These are phyloP conservation scores for Fusarium sp. DNA, from an alignment of 2,329 filamentous ascomycete species.

Conservation along the genomic window DNA sequence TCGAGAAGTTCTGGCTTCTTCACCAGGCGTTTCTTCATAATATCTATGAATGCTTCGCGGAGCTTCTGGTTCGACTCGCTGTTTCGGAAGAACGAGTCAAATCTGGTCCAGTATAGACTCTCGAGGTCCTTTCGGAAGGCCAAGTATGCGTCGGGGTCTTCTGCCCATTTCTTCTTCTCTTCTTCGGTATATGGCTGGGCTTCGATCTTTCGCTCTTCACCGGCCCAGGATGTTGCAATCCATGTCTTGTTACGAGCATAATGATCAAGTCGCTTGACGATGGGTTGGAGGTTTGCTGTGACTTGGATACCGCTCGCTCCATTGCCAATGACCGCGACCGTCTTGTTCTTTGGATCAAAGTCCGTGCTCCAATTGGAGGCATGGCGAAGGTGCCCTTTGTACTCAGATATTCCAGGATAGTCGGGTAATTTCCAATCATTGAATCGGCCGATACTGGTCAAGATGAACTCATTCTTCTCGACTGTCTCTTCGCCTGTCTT, in stretches of 20 bases:
- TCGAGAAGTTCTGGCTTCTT: conserved; percentile 66
- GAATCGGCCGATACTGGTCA: conserved; percentile 72
- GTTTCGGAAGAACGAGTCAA: conserved; percentile 63
- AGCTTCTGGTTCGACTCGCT: conserved; percentile 60
- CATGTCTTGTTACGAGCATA: conserved; percentile 74
- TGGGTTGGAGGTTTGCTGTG: conserved; percentile 61
- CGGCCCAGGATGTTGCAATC: conserved; percentile 71
- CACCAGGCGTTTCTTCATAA: conserved; percentile 64
- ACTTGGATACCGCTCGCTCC: conserved; percentile 70
- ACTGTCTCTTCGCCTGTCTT: conserved; percentile 50
- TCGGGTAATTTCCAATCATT: conserved; percentile 72
- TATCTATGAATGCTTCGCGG: conserved; percentile 53
- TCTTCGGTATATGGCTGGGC: conserved; percentile 65
- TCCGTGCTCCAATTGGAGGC: conserved; percentile 67
- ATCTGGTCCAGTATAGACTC: conserved; percentile 69
- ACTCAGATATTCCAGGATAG: conserved; percentile 66
- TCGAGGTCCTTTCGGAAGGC: conserved; percentile 67
- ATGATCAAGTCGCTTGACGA: conserved; percentile 65
- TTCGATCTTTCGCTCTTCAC: conserved; percentile 63
- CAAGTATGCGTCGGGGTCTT: conserved; percentile 70
- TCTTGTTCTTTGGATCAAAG: conserved; percentile 60
- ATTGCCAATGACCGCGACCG: conserved; percentile 70
- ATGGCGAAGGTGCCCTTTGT: conserved; percentile 66
- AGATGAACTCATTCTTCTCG: conserved; percentile 67
- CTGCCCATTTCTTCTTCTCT: conserved; percentile 63